Conservation (phyloP, 73 alveolate genomes). For the Symbiodinium pilosum region DNA sequence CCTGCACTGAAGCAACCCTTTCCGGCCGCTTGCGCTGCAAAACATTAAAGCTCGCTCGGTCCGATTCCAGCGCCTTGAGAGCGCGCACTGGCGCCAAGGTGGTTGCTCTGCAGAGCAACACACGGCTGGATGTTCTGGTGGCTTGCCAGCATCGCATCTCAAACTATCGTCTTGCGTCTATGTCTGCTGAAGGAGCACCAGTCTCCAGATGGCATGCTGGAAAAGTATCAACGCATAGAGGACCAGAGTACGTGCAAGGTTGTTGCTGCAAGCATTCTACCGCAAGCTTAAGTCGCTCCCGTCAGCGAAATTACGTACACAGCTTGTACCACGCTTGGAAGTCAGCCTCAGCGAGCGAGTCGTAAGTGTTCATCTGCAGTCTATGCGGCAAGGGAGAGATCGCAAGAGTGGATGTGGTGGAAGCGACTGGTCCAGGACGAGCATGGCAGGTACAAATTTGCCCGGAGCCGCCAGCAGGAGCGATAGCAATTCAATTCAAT, state of each 20-base stretch:
- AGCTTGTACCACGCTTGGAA: too few species aligned
- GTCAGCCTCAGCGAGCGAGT: neutral
- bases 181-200: neutral
- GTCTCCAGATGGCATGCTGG: slow-evolving; percentile 63
- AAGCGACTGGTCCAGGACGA: slow-evolving; percentile 17
- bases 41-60: neutral
- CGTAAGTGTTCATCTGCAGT: neutral
- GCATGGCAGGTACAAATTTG: slow-evolving; percentile 36
- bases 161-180: neutral
- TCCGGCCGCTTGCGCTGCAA: neutral
- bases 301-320: too few species aligned
- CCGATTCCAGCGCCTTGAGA: neutral
- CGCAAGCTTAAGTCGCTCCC: too few species aligned
- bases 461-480: slow-evolving; percentile 20
- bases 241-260: neutral
- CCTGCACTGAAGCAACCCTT: slow-evolving; percentile 58
- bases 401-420: too few species aligned
- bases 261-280: too few species aligned
- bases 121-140: slow-evolving; percentile 68
- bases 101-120: slow-evolving; percentile 47
- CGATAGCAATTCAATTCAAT: neutral
- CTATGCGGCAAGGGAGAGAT: too few species aligned
- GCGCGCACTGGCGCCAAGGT: neutral
- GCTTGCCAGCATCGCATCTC: too few species aligned
- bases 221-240: slow-evolving; percentile 43